These are phyloP conservation scores for Psidium guajava DNA, from an alignment of 345 rosid genomes.

Conservation along the genomic window DNA sequence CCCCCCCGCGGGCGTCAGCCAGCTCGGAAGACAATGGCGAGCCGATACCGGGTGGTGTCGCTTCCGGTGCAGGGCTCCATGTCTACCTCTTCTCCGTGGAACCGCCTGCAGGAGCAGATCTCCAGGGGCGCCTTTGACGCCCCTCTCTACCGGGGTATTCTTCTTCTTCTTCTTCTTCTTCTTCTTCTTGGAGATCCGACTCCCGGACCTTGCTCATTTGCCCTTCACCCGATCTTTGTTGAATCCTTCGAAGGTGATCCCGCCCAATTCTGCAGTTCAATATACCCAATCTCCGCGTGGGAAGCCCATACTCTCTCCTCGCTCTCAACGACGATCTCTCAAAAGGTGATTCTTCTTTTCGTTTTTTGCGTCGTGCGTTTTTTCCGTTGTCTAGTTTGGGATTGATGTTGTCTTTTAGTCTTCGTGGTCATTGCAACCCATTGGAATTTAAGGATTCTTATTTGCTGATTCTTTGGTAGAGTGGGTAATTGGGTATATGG, in stretches of 20 bases:
- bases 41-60: conserved; percentile 86
- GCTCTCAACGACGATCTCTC: conserved; percentile 91
- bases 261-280: conserved; percentile 44
- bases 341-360: conserved; percentile 39
- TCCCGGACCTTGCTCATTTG: not conserved
- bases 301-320: conserved; percentile 93
- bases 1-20: not conserved
- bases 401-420: too few relatives aligned
- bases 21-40: conserved; percentile 42
- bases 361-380: too few relatives aligned
- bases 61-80: conserved; percentile 77
- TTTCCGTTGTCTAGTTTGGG: too few relatives aligned
- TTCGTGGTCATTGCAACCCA: not conserved
- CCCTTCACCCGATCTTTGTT: not conserved
- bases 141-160: conserved; percentile 82
- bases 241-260: not conserved
- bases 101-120: conserved; percentile 75
- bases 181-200: not conserved
- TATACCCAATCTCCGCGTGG: conserved; percentile 93
- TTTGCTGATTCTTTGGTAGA: not conserved
- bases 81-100: conserved; percentile 66
- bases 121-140: conserved; percentile 93
- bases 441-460: not conserved
- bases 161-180: conserved; percentile 7
- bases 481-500: not conserved